Conservation (phyloP, 2,329 filamentous ascomycete species). For the Aquanectria penicillioides region DNA sequence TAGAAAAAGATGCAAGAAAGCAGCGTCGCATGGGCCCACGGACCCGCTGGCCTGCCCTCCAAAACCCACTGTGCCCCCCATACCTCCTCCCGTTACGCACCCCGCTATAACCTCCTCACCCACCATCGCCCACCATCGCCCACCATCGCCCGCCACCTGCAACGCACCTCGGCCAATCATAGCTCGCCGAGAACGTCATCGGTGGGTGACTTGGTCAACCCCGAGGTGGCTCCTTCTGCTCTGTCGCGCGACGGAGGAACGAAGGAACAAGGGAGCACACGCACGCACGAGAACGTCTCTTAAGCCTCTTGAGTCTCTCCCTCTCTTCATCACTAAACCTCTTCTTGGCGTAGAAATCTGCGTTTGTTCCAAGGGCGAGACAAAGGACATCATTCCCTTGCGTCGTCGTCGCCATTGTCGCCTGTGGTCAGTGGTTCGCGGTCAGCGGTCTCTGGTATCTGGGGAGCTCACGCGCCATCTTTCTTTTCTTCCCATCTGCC, state of each 20-base stretch:
- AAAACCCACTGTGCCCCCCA: neutral
- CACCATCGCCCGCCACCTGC: neutral
- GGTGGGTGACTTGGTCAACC: neutral
- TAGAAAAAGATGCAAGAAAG: neutral
- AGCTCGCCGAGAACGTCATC: slow-evolving; percentile 4
- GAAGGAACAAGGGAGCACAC: neutral
- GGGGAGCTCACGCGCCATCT: neutral
- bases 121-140: neutral
- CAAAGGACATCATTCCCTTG: neutral
- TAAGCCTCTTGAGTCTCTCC: too few relatives aligned
- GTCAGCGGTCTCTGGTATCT: neutral
- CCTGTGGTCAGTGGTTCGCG: slow-evolving; percentile 3
- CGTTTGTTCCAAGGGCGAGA: too few relatives aligned
- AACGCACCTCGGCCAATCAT: slow-evolving; percentile 4
- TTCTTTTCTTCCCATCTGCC: neutral
- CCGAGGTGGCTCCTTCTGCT: slow-evolving; percentile 5
- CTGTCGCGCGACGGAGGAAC: slow-evolving; percentile 3
- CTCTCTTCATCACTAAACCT: neutral
- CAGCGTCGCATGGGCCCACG: neutral
- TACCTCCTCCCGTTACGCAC: too few relatives aligned
- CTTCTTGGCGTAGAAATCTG: too few relatives aligned
- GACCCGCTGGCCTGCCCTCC: neutral
- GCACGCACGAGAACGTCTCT: neutral
- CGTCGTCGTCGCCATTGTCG: neutral
- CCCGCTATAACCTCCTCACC: neutral